Percentiles rank a stretch among this genome's conserved stretches.
Evolutionary conservation across 1,139 yeast genomes (phyloP).

Genomic region (Scheffersomyces stambukii): DNA sequence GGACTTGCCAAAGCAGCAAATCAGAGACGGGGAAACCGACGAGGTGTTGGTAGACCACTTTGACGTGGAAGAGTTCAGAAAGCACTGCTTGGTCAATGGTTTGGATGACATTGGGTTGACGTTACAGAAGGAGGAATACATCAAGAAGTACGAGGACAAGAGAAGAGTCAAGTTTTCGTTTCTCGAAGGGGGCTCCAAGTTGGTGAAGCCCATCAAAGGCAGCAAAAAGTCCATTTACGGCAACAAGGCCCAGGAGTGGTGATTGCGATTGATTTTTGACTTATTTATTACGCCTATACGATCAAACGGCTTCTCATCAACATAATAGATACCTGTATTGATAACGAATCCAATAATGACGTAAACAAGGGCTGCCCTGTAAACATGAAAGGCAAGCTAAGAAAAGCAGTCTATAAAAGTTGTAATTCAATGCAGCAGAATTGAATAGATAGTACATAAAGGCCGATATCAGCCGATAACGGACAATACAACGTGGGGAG

Average conservation of each 20-base stretch:
- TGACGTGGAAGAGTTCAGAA: constrained; percentile 86
- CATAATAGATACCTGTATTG: not conserved
- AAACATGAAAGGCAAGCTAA: constrained; percentile 1
- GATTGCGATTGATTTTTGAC: constrained; percentile 7
- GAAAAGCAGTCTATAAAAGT: too few relatives aligned
- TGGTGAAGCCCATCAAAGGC: constrained; percentile 64
- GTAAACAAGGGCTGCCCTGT: not conserved
- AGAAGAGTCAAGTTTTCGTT: constrained; percentile 83
- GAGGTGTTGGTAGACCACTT: constrained; percentile 76
- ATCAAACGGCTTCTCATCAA: not conserved
- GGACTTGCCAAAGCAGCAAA: constrained; percentile 83
- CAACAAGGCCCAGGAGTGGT: constrained; percentile 78
- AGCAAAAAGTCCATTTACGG: constrained; percentile 69
- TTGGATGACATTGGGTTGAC: constrained; percentile 96
- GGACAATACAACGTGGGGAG: too few relatives aligned
- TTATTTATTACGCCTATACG: not conserved
- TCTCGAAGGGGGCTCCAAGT: constrained; percentile 79
- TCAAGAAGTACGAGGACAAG: constrained; percentile 64
- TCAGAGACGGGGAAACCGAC: constrained; percentile 59
- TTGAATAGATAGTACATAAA: too few relatives aligned
- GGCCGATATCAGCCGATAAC: not conserved
- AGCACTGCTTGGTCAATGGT: constrained; percentile 91
- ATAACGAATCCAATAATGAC: constrained; percentile 1
- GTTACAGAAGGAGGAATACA: constrained; percentile 78
- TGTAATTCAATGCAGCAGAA: too few relatives aligned